phyloP scores from a whole-genome alignment of 2,329 filamentous ascomycete genomes.

The Chrysoporthe austroafricana region DNA sequence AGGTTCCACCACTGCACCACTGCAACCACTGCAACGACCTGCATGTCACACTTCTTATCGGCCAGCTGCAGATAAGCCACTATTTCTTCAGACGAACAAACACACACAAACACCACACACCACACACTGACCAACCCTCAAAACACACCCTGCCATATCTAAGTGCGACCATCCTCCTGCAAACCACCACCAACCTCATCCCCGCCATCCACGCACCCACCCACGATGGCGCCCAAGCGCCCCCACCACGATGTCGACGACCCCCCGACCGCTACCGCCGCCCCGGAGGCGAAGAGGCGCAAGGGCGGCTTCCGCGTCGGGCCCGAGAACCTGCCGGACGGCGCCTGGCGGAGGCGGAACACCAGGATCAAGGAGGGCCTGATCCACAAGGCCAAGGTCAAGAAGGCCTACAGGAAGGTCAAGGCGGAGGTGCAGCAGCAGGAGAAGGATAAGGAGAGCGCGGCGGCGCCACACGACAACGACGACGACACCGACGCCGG shows the following conservation, averaged over 20 bases:
- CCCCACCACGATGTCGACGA: slow-evolving; percentile 48
- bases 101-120: too few species aligned
- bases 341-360: slow-evolving; percentile 77
- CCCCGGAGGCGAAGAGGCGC: slow-evolving; percentile 53
- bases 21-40: slow-evolving; percentile 1
- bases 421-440: slow-evolving; percentile 58
- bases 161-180: neutral
- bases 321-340: slow-evolving; percentile 88
- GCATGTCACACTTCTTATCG: slow-evolving; percentile 13
- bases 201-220: too few species aligned
- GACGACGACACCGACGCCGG: slow-evolving; percentile 21
- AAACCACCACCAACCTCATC: neutral
- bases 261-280: slow-evolving; percentile 39
- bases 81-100: too few species aligned
- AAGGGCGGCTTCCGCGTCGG: slow-evolving; percentile 87
- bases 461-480: slow-evolving; percentile 24
- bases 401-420: slow-evolving; percentile 89
- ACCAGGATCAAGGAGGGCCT: slow-evolving; percentile 87
- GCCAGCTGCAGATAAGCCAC: too few species aligned
- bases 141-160: too few species aligned
- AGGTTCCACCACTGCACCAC: slow-evolving; percentile 20
- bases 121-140: too few species aligned
- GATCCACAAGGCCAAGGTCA: slow-evolving; percentile 91
- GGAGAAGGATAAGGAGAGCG: slow-evolving; percentile 29
- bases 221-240: slow-evolving; percentile 62